phyloP scores from a whole-genome alignment of 1,284 basidiomycete species.

The Cystobasidium slooffiae region DNA sequence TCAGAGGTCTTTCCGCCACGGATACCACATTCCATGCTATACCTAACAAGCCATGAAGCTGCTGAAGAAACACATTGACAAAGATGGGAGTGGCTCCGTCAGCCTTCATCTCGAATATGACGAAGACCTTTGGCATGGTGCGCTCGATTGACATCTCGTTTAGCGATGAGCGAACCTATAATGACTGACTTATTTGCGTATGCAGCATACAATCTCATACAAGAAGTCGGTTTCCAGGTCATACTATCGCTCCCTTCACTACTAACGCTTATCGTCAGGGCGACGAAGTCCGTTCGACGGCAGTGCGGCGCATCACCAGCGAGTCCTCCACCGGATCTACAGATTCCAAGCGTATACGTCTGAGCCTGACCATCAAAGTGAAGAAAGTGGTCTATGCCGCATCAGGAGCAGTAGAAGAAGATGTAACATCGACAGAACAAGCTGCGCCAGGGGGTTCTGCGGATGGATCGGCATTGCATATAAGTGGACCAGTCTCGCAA shows the following conservation, averaged over 20 bases:
- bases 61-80: conserved; percentile 71
- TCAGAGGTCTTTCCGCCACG: not conserved
- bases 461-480: conserved; percentile 66
- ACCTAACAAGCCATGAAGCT: conserved; percentile 64
- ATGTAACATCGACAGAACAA: conserved; percentile 13
- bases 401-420: conserved; percentile 35
- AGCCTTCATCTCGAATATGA: conserved; percentile 90
- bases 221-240: conserved; percentile 62
- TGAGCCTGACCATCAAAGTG: conserved; percentile 84
- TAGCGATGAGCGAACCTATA: not conserved
- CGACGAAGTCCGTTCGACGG: conserved; percentile 85
- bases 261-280: conserved; percentile 60
- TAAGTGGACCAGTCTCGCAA: conserved; percentile 83
- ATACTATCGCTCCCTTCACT: no score
- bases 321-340: conserved; percentile 90
- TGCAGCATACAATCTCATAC: conserved; percentile 88
- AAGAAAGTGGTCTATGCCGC: conserved; percentile 61
- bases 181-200: conserved; percentile 11
- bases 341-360: conserved; percentile 83
- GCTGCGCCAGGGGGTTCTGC: conserved; percentile 17
- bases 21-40: not conserved
- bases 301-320: conserved; percentile 70
- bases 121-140: conserved; percentile 95
- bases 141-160: not conserved
- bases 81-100: conserved; percentile 80